phyloP scores from a whole-genome alignment of 2,329 filamentous ascomycete species.

The Phialocephala sp. region DNA sequence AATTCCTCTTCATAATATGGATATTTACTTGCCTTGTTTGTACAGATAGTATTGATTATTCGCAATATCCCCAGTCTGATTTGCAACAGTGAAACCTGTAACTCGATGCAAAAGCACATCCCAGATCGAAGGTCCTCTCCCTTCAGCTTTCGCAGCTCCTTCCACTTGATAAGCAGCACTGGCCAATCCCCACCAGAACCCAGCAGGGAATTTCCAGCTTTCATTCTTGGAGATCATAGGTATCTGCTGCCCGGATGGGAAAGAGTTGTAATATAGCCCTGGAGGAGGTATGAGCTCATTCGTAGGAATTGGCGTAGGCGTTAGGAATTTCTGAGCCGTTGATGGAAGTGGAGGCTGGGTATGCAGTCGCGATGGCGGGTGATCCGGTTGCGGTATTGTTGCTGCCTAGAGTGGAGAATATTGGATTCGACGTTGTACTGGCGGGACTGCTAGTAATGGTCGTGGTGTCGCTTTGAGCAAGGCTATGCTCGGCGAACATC shows the following conservation, averaged over 20 bases:
- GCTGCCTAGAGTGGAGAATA: no score
- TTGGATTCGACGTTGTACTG: no score
- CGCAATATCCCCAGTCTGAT: conserved; percentile 55
- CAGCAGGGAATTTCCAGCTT: conserved; percentile 41
- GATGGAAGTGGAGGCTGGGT: conserved; percentile 1
- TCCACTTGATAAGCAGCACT: conserved; percentile 54
- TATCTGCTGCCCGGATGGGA: conserved; percentile 31
- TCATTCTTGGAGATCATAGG: conserved; percentile 30
- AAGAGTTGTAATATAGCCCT: conserved; percentile 31
- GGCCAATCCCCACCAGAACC: conserved; percentile 55
- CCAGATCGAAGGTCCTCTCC: conserved; percentile 50
- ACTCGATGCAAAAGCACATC: conserved; percentile 45
- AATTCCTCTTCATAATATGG: conserved; percentile 34
- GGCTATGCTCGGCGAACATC: neutral
- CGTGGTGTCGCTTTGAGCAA: neutral
- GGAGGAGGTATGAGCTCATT: conserved; percentile 37
- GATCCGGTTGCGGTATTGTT: no score
- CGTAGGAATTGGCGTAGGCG: conserved; percentile 35
- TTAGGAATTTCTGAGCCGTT: conserved; percentile 13
- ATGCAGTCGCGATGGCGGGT: neutral
- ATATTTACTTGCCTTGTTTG: conserved; percentile 52
- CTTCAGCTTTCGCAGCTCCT: conserved; percentile 52
- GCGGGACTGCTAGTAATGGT: neutral
- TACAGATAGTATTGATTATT: conserved; percentile 61
- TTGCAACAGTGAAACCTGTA: conserved; percentile 38